A percentile compares a stretch with the other conserved stretches of the same genome.
Evolutionary conservation across 78 protist species (phyloP).

Genomic region (Mantamonas sphyraenae): DNA sequence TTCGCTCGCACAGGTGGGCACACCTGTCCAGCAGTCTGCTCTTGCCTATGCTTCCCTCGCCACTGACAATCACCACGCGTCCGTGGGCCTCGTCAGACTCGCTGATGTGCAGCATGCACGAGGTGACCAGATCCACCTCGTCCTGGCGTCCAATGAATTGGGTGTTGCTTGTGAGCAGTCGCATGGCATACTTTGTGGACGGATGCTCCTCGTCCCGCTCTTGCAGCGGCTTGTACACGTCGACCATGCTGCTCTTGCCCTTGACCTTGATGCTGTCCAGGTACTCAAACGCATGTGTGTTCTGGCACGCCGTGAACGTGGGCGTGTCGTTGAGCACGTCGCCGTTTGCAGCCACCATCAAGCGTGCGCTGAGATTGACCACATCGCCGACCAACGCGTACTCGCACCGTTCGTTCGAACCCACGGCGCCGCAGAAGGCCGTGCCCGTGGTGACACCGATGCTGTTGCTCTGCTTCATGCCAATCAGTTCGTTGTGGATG

Average conservation of each 20-base stretch:
- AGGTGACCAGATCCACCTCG: too few relatives aligned
- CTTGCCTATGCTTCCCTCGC: too few relatives aligned
- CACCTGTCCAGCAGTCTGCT: too few relatives aligned
- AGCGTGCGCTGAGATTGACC: constrained; percentile 22
- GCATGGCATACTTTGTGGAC: too few relatives aligned
- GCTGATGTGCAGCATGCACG: too few relatives aligned
- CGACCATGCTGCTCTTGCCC: background rate
- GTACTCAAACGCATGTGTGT: background rate
- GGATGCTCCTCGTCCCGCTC: background rate
- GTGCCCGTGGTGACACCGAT: constrained; percentile 73
- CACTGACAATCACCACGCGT: too few relatives aligned
- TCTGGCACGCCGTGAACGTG: background rate
- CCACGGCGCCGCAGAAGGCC: constrained; percentile 68
- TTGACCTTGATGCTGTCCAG: background rate
- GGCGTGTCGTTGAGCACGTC: background rate
- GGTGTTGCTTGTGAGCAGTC: too few relatives aligned
- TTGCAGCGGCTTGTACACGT: background rate
- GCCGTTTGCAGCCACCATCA: constrained; percentile 14
- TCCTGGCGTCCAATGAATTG: too few relatives aligned
- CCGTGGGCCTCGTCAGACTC: too few relatives aligned
- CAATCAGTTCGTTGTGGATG: constrained; percentile 12
- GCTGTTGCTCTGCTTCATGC: background rate
- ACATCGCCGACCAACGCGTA: constrained; percentile 49
- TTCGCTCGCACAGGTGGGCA: too few relatives aligned
- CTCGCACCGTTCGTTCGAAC: constrained; percentile 53